These are phyloP conservation scores for Xylaria grammica DNA, from an alignment of 495 filamentous ascomycete species.

Conservation along the genomic window DNA sequence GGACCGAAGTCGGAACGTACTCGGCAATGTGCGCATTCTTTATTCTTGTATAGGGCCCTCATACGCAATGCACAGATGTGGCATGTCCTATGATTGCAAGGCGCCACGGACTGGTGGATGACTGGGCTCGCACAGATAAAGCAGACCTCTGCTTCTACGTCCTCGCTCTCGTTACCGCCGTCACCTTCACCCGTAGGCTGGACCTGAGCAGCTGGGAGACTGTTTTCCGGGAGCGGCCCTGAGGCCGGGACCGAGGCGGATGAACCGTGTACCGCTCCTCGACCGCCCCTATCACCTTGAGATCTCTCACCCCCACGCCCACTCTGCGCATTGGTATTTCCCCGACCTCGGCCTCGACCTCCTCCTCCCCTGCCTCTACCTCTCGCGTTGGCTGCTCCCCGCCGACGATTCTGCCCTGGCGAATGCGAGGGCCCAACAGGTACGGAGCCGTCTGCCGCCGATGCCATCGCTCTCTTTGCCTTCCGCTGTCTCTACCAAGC, in stretches of 20 bases:
- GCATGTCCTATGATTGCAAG: constrained; percentile 94
- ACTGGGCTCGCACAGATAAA: constrained; percentile 95
- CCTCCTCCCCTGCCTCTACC: constrained; percentile 39
- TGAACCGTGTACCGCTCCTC: constrained; percentile 11
- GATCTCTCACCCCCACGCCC: constrained; percentile 15
- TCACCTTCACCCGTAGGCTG: constrained; percentile 10
- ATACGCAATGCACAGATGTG: constrained; percentile 92
- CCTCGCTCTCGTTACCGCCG: constrained; percentile 43
- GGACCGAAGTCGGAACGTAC: constrained; percentile 55
- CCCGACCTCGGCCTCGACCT: constrained; percentile 23
- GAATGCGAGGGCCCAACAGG: not conserved
- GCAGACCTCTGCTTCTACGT: constrained; percentile 80
- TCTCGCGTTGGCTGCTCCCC: constrained; percentile 42
- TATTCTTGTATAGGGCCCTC: constrained; percentile 92
- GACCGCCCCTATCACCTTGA: constrained; percentile 4
- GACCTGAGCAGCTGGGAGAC: constrained; percentile 5
- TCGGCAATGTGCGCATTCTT: constrained; percentile 91
- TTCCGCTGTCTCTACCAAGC: not conserved
- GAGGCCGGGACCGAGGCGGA: constrained; percentile 1
- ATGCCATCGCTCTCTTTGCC: constrained; percentile 23
- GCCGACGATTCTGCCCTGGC: constrained; percentile 22
- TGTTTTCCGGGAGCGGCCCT: constrained; percentile 8
- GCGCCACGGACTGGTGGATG: constrained; percentile 81
- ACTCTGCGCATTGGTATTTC: constrained; percentile 13
- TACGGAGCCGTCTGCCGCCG: constrained; percentile 12